These are phyloP conservation scores for Thecaphora frezii DNA, from an alignment of 1,284 basidiomycete species.

Conservation along the genomic window DNA sequence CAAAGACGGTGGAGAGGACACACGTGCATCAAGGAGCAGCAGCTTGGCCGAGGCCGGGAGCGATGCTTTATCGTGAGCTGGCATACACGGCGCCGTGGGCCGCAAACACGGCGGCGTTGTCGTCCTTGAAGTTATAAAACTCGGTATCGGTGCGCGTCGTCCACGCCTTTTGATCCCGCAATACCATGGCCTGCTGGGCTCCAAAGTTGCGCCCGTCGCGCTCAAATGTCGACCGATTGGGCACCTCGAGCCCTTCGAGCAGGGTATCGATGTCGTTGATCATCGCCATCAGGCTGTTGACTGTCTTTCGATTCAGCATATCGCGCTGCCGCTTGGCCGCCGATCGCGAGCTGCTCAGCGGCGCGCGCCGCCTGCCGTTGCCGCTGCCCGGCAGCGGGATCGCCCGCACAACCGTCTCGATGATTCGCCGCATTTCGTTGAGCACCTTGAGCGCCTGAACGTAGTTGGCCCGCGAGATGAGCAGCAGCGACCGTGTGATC, in stretches of 20 bases:
- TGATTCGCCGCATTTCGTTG: slow-evolving; percentile 48
- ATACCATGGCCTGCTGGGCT: slow-evolving; percentile 53
- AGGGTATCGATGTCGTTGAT: slow-evolving; percentile 48
- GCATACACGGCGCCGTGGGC: slow-evolving; percentile 37
- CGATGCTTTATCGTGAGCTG: slow-evolving; percentile 17
- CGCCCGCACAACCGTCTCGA: slow-evolving; percentile 49
- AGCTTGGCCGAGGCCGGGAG: no score
- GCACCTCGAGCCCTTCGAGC: slow-evolving; percentile 43
- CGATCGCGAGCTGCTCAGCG: slow-evolving; percentile 21
- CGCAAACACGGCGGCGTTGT: slow-evolving; percentile 46
- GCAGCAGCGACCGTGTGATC: slow-evolving; percentile 50
- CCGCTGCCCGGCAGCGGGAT: slow-evolving; percentile 18
- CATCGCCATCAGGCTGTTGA: slow-evolving; percentile 47
- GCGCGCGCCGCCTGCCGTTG: slow-evolving; percentile 16
- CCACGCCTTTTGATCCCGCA: slow-evolving; percentile 54
- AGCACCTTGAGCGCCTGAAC: slow-evolving; percentile 45
- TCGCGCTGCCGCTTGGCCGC: slow-evolving; percentile 37
- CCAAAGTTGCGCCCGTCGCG: slow-evolving; percentile 48
- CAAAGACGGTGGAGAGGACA: no score
- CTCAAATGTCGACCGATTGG: slow-evolving; percentile 40
- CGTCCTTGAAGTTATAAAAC: slow-evolving; percentile 38
- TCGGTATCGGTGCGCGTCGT: slow-evolving; percentile 47
- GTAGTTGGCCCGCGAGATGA: slow-evolving; percentile 49
- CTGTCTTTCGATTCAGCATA: slow-evolving; percentile 34
- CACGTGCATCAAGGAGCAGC: no score